Conservation (phyloP, 495 filamentous ascomycete genomes). For the Neurospora sp. region DNA sequence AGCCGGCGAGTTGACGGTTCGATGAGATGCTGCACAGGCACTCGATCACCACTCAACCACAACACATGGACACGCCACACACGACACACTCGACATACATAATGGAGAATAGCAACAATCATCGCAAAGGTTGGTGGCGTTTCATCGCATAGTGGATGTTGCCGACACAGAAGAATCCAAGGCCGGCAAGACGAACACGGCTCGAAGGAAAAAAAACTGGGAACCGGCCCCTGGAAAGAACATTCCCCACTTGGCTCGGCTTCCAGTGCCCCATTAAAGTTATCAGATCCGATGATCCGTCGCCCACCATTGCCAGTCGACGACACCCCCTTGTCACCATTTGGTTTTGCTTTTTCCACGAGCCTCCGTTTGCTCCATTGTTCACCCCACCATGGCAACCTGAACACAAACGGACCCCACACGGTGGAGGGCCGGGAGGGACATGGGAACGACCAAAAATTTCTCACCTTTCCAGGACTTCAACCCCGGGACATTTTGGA, state of each 20-base stretch:
- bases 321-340: background rate
- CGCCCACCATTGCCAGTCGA: no score
- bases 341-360: background rate
- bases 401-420: background rate
- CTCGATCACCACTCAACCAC: background rate
- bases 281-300: conserved; percentile 13
- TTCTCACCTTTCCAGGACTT: background rate
- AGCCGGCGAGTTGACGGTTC: background rate
- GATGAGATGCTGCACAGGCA: background rate
- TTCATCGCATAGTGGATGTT: background rate
- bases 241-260: background rate
- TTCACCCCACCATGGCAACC: background rate
- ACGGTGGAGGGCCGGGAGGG: background rate
- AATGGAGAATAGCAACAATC: background rate
- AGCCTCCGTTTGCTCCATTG: background rate
- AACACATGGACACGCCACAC: background rate
- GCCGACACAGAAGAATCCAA: background rate
- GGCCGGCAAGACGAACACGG: background rate
- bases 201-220: background rate
- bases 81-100: background rate
- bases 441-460: background rate
- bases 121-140: background rate
- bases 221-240: background rate
- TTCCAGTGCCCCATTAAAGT: conserved; percentile 5
- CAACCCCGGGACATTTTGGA: background rate